A percentile compares a stretch with the other conserved stretches of the same genome.
These are phyloP conservation scores for Claviceps sorghi DNA, from an alignment of 2,329 filamentous ascomycete genomes.

Conservation along the genomic window DNA sequence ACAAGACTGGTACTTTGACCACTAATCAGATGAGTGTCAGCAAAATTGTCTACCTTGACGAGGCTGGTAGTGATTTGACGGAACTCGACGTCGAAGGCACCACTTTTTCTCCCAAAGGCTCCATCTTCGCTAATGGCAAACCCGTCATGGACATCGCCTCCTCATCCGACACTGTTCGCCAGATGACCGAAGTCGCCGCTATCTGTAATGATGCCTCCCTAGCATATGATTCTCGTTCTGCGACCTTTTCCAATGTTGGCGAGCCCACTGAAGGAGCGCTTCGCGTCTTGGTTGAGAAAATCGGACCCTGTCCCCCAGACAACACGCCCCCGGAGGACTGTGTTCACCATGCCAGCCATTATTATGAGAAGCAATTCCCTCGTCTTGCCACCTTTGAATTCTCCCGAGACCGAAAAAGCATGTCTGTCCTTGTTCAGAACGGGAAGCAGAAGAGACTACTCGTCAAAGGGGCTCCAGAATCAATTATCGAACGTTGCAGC, in stretches of 20 bases:
- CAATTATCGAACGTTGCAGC: constrained; percentile 83
- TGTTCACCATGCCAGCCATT: constrained; percentile 68
- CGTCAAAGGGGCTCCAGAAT: constrained; percentile 93
- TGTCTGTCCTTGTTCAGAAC: constrained; percentile 80
- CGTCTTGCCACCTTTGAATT: constrained; percentile 88
- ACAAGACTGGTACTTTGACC: constrained; percentile 95
- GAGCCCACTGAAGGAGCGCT: constrained; percentile 93
- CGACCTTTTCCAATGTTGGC: constrained; percentile 67
- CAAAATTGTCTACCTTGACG: constrained; percentile 73
- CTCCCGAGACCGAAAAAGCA: constrained; percentile 94
- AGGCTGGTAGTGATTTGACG: constrained; percentile 58
- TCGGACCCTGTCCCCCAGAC: constrained; percentile 61
- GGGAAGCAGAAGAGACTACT: constrained; percentile 63
- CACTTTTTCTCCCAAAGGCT: constrained; percentile 74
- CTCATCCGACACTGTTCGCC: constrained; percentile 60
- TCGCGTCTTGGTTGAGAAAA: constrained; percentile 81
- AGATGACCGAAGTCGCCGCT: constrained; percentile 57
- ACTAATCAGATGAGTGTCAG: constrained; percentile 99
- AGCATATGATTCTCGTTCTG: constrained; percentile 63
- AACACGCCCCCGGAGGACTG: constrained; percentile 42
- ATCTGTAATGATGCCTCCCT: constrained; percentile 84
- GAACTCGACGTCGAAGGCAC: constrained; percentile 86
- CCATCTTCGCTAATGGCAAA: constrained; percentile 55
- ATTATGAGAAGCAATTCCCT: constrained; percentile 63
- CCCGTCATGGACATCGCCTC: constrained; percentile 52